Evolutionary conservation across 495 filamentous ascomycete species (phyloP), one percentile per base, ranked within the genome.

Genomic region (Aspergillus diversus): DNA sequence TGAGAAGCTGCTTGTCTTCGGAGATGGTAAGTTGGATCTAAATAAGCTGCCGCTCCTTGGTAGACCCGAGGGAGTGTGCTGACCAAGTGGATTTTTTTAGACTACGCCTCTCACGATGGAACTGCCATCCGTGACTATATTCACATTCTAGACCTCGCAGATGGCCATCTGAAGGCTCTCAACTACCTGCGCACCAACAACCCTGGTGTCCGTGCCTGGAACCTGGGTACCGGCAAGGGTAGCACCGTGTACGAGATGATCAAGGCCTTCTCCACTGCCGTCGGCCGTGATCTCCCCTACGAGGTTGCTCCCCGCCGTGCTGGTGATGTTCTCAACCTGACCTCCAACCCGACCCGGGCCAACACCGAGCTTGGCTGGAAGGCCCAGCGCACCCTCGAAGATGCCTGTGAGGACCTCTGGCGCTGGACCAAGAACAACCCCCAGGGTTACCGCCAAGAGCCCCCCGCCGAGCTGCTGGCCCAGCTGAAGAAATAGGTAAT

Each of bases 231-330:
- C n/a, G 95, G 95, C 42, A 90, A 88, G 70, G 95, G 95, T 63
- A 93, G 89, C 76, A 98, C 96, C 11, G 95, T 99, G 37, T 94
- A 92, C 75, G 92, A 99, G 71, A 99, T 99, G 86, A 89, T 99
- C 85, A 90, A 91, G 59, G 92, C 96, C 61, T 99, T 99, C 81
- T 91, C 87, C 72, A 77, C 84, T 39, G 91, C 92, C 35, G 92
- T 97, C 33, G 94, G 95, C 57, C 87, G 84, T 46, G 86, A 94
- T 60, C 82, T 98, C 21, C 86, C 91, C 33, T 98, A 97, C 79
- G 83, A 97, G 71, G 90, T 97, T 43, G 92, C 89, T 8, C 87
- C 83, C 27, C 85, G 96, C 66, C 85, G 95, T 71, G 85, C 86
- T 52, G 95, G 95, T 53, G 95, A 99, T 72, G 95, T 99, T 31